Conservation (phyloP, 257 asterid species). For the Plantago elongata region DNA sequence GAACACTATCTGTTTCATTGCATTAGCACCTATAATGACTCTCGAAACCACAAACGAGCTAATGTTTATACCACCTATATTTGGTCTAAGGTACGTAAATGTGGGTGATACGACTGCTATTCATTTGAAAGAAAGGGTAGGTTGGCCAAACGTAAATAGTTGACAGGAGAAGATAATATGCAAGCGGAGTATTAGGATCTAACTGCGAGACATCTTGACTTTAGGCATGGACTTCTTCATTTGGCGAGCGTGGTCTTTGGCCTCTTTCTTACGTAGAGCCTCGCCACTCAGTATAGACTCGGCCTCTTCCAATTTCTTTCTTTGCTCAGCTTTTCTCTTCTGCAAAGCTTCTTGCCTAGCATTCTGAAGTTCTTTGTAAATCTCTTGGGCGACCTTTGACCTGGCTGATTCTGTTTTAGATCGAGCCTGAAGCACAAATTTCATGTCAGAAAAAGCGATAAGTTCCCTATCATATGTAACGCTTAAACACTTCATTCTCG, state of each 20-base stretch:
- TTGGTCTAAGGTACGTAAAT: too few relatives aligned
- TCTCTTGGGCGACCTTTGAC: conserved; percentile 71
- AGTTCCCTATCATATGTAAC: background rate
- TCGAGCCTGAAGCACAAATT: conserved; percentile 53
- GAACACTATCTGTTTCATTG: too few relatives aligned
- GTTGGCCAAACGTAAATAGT: too few relatives aligned
- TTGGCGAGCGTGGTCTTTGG: conserved; percentile 84
- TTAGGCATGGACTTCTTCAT: conserved; percentile 87
- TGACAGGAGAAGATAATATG: too few relatives aligned
- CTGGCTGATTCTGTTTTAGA: conserved; percentile 82
- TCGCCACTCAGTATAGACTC: conserved; percentile 86
- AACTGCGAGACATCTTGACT: conserved; percentile 49
- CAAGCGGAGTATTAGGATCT: too few relatives aligned
- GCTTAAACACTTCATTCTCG: too few relatives aligned
- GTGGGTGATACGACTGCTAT: too few relatives aligned
- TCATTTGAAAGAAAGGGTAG: too few relatives aligned
- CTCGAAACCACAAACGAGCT: too few relatives aligned
- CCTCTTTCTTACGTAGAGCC: conserved; percentile 89
- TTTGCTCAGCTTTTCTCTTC: conserved; percentile 75
- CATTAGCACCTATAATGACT: too few relatives aligned
- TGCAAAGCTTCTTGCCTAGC: conserved; percentile 82
- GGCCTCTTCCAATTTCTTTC: conserved; percentile 84
- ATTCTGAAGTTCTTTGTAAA: conserved; percentile 73
- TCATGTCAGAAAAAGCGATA: conserved; percentile 17
- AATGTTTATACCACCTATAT: too few relatives aligned